Percentiles rank a stretch among this genome's conserved stretches.
These are phyloP conservation scores for Porphyrellus cyaneotinctus DNA, from an alignment of 768 basidiomycete species.

Conservation along the genomic window DNA sequence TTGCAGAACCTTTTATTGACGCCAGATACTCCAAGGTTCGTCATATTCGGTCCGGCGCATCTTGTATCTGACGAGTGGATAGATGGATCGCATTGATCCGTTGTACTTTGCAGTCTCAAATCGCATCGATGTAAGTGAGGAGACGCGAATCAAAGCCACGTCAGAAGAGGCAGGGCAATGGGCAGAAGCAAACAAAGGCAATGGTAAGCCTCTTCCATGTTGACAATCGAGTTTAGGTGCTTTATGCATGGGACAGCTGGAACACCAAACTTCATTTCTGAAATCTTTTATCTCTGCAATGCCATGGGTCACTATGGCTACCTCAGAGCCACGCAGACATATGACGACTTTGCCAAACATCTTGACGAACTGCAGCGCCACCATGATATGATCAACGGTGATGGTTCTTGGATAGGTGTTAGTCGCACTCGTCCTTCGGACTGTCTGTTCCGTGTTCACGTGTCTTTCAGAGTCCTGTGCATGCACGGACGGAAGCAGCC, in stretches of 20 bases:
- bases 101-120: conserved; percentile 70
- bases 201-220: conserved; percentile 34
- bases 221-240: not conserved
- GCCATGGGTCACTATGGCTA: conserved; percentile 89
- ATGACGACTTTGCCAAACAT: conserved; percentile 70
- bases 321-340: conserved; percentile 72
- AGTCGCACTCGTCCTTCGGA: conserved; percentile 23
- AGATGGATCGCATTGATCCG: conserved; percentile 92
- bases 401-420: conserved; percentile 82
- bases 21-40: conserved; percentile 79
- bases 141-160: conserved; percentile 92
- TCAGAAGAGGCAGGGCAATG: conserved; percentile 80
- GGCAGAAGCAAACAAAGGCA: conserved; percentile 49
- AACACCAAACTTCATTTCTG: conserved; percentile 88
- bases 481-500: conserved; percentile 72
- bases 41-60: not conserved
- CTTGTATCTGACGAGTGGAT: conserved; percentile 3
- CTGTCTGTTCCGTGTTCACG: not conserved
- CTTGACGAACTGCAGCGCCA: conserved; percentile 73
- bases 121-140: conserved; percentile 76
- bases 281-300: conserved; percentile 86
- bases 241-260: conserved; percentile 38
- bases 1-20: conserved; percentile 96
- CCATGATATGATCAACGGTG: conserved; percentile 68
- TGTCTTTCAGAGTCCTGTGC: conserved; percentile 53